These are phyloP conservation scores for Parachaetomium inaequale DNA, from an alignment of 495 filamentous ascomycete genomes.

Conservation along the genomic window DNA sequence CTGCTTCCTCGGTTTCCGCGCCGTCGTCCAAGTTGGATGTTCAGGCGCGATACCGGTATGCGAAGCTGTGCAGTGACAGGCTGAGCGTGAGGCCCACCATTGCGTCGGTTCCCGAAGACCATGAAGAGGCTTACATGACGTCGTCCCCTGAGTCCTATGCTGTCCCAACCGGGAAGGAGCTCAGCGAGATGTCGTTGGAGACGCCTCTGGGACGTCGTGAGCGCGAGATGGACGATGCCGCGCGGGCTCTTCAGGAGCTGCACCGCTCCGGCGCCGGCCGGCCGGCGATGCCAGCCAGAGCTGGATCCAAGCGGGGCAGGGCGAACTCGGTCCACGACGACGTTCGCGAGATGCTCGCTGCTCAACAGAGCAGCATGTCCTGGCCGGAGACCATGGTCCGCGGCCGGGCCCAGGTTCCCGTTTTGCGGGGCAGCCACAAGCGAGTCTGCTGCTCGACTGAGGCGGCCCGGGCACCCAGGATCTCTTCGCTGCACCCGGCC, in stretches of 20 bases:
- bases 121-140: slow-evolving; percentile 53
- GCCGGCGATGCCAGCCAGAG: slow-evolving; percentile 33
- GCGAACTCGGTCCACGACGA: slow-evolving; percentile 65
- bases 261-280: slow-evolving; percentile 38
- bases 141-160: slow-evolving; percentile 61
- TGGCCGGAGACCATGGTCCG: slow-evolving; percentile 41
- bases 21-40: slow-evolving; percentile 67
- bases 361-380: slow-evolving; percentile 19
- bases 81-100: slow-evolving; percentile 44
- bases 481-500: slow-evolving; percentile 39
- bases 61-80: slow-evolving; percentile 58
- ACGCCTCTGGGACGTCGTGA: slow-evolving; percentile 43
- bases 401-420: slow-evolving; percentile 33
- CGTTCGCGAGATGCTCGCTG: slow-evolving; percentile 59
- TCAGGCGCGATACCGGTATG: slow-evolving; percentile 79
- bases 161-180: slow-evolving; percentile 50
- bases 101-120: slow-evolving; percentile 51
- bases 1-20: slow-evolving; percentile 64
- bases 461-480: slow-evolving; percentile 30
- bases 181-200: slow-evolving; percentile 52
- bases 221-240: slow-evolving; percentile 55
- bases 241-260: slow-evolving; percentile 65
- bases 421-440: slow-evolving; percentile 48
- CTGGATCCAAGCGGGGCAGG: slow-evolving; percentile 62
- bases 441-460: slow-evolving; percentile 58